phyloP scores from a whole-genome alignment of 495 filamentous ascomycete species.

The Aspergillus bridgeri region DNA sequence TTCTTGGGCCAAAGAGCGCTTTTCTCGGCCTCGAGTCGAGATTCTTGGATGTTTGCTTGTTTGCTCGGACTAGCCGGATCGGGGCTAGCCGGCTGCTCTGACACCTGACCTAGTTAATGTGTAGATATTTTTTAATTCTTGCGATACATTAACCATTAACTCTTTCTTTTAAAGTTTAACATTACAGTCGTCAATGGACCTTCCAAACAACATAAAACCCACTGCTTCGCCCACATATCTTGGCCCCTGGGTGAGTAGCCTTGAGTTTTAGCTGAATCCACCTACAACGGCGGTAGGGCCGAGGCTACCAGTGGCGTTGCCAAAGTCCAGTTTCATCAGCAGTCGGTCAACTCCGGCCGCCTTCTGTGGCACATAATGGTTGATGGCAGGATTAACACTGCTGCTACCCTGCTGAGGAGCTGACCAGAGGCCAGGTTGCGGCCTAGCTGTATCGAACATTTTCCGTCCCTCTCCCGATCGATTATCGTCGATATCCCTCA shows the following conservation, averaged over 20 bases:
- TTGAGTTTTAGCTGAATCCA: not conserved
- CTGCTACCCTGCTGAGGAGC: constrained; percentile 8
- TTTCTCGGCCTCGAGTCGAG: too few relatives aligned
- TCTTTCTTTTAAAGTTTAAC: too few relatives aligned
- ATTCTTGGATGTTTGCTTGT: not conserved
- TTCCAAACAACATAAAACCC: not conserved
- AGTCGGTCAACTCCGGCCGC: constrained; percentile 73
- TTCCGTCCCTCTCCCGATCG: constrained; percentile 42
- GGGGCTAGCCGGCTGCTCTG: not conserved
- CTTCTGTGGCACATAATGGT: constrained; percentile 59
- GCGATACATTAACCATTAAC: not conserved
- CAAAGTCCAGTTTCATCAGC: constrained; percentile 84
- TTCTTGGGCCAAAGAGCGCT: not conserved
- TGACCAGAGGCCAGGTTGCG: constrained; percentile 14
- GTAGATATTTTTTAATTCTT: not conserved
- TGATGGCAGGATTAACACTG: constrained; percentile 27
- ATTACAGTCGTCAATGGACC: not conserved
- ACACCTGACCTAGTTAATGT: not conserved
- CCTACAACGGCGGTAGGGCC: constrained; percentile 5
- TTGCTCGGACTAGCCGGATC: not conserved
- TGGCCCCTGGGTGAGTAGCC: not conserved
- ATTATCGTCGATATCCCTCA: constrained; percentile 58
- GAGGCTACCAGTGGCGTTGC: constrained; percentile 31
- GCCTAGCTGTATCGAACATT: constrained; percentile 30
- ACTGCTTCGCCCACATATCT: not conserved